phyloP scores from a whole-genome alignment of 768 basidiomycete species.

The Termitomyces sp. region DNA sequence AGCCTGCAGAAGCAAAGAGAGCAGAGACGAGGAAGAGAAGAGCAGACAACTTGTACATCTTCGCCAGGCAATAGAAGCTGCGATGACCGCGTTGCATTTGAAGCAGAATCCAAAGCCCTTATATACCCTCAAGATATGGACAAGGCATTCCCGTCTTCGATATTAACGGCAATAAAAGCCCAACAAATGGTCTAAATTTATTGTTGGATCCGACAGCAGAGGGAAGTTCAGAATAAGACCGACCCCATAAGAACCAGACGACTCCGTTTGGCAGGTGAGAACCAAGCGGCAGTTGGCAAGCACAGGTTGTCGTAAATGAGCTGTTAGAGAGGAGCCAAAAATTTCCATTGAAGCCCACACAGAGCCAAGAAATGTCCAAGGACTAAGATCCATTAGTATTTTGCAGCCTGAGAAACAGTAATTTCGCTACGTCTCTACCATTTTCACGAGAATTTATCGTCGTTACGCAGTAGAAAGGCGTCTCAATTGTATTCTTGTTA shows the following conservation, averaged over 20 bases:
- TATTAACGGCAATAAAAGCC: neutral
- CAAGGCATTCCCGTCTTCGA: no score
- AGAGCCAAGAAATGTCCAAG: neutral
- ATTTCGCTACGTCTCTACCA: neutral
- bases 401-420: neutral
- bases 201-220: neutral
- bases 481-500: neutral
- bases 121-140: neutral
- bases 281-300: neutral
- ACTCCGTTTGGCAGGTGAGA: neutral
- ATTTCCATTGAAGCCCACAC: neutral
- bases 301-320: no score
- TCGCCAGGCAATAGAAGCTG: neutral
- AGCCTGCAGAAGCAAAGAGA: conserved; percentile 7
- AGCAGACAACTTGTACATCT: neutral
- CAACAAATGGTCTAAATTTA: neutral
- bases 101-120: neutral
- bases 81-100: neutral
- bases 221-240: neutral
- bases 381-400: neutral
- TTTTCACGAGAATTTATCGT: neutral
- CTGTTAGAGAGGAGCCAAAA: neutral
- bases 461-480: no score
- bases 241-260: neutral
- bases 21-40: conserved; percentile 4